Evolutionary conservation across 1,284 basidiomycete genomes (phyloP), one percentile per base, ranked within the genome.

Genomic region (Paramarasmius palmivorus): DNA sequence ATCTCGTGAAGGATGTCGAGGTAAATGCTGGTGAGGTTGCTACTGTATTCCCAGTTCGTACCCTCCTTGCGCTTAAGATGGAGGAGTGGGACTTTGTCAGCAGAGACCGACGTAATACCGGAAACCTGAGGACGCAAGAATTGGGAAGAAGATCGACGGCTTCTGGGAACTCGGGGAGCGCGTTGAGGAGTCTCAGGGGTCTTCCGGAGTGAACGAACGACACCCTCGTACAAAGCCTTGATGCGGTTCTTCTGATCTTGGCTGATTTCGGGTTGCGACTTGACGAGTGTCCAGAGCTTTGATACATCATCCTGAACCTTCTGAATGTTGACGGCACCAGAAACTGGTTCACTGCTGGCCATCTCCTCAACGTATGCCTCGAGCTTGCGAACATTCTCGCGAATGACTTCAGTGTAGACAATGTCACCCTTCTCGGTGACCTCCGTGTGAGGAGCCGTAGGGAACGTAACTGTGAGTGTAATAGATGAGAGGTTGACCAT

Each of bases 291-390:
- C 94, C 95, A 99, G 19, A 99, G 84, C 69, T 96, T 98, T 59
- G 94, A 79, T 51, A 98, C 93, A 63, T 97, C 94, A 55, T 94
- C 92, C 66, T 98, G 94, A 44, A 97, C 94, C 74, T 98, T 98
- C 74, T 97, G 92, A 59, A 98, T 91, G 73, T 97, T 95, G 68
- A 95, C 84, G 37, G 83, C 76, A 17, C 82, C 83, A 35, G 90
- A 84, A 57, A 94, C 88, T 50, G 87, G 88, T 67, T 95, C 94
- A 17, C 94, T 93, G 56, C 90, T 93, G 2, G 96, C 94, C 97
- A 99, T 99, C 75, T 99, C 95, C 68, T 95, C 91, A 61, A 98
- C 95, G 65, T 99, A 99, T 4, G 93, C 93, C 74, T 99, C 96
- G 50, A 99, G 82, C 76, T 98, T 98, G 68, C 96, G 90, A 42